phyloP scores from a whole-genome alignment of 495 filamentous ascomycete species.

The Elasticomyces elasticus region DNA sequence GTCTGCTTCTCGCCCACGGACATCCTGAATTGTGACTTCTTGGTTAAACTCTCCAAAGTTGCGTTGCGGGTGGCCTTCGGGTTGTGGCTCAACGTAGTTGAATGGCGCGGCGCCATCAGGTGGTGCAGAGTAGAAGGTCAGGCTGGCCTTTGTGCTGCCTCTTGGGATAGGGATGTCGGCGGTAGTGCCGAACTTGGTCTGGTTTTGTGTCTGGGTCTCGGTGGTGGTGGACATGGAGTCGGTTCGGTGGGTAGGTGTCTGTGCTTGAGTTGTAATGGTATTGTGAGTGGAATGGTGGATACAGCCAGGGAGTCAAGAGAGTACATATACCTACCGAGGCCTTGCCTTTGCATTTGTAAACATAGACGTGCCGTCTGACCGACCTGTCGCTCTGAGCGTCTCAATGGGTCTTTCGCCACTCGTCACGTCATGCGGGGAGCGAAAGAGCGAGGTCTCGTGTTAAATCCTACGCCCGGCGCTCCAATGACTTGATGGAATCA shows the following conservation, averaged over 20 bases:
- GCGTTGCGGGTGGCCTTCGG: slow-evolving; percentile 47
- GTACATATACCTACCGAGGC: background rate
- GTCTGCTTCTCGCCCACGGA: slow-evolving; percentile 50
- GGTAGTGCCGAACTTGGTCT: slow-evolving; percentile 15
- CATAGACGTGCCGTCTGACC: background rate
- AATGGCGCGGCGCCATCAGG: slow-evolving; percentile 53
- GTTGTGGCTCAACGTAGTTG: slow-evolving; percentile 59
- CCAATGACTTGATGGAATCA: background rate
- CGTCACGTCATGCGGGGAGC: too few species aligned
- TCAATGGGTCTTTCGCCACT: too few species aligned
- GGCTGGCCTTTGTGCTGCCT: slow-evolving; percentile 52
- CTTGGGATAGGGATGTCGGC: slow-evolving; percentile 42
- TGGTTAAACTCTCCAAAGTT: slow-evolving; percentile 46
- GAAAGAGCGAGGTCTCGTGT: too few species aligned
- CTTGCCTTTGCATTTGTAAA: background rate
- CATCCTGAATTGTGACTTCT: slow-evolving; percentile 50
- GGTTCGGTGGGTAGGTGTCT: too few species aligned
- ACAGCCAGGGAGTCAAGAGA: background rate
- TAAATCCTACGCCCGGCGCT: background rate
- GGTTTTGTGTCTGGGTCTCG: slow-evolving; percentile 14
- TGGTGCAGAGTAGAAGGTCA: slow-evolving; percentile 63
- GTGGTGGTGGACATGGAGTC: slow-evolving; percentile 28
- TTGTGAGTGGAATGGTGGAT: background rate
- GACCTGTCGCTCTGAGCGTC: too few species aligned
- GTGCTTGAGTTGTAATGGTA: background rate